Evolutionary conservation across 1,284 basidiomycete species (phyloP), one percentile per base, ranked within the genome.

Genomic region (Sanguinoderma infundibulare): DNA sequence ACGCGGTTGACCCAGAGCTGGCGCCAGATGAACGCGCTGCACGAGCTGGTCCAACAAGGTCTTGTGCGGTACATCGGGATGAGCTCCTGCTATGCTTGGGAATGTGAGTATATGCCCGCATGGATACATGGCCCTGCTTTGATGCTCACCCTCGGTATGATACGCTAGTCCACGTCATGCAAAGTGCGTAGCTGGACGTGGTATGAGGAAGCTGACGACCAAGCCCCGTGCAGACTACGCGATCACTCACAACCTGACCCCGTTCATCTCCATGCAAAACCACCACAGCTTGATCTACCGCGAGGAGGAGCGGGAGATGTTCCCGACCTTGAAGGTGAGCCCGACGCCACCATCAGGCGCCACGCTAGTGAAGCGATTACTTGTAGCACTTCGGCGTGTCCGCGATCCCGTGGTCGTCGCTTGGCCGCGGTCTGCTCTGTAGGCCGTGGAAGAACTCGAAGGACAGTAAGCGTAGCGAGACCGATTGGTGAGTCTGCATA

Each of bases 191-290:
- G 8, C 12, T 15, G n/a, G n/a, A n/a, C n/a, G n/a, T n/a, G n/a
- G n/a, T n/a, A n/a, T n/a, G n/a, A n/a, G n/a, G n/a, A n/a, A n/a
- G n/a, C n/a, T n/a, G n/a, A n/a, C n/a, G n/a, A n/a, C n/a, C n/a
- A n/a, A n/a, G n/a, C n/a, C 38, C 26, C 35, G n/a, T 1, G 34
- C 50, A 69, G 66, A 67, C 56, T 70, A 68, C 42, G 68, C 66
- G 20, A 62, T 66, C 55, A 60, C 53, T 8, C 57, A 70, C 55
- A 61, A 62, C n/a, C 66, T 67, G 24, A 70, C 69, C 14, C 68
- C 66, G n/a, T 78, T 78, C 62, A 70, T 78, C 65, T 69, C 68
- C n/a, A 76, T 77, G 75, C 76, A 75, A 57, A 72, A 74, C 65
- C 71, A 69, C 52, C 67, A 74, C 55, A 64, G 59, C 42, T 60